phyloP scores from a whole-genome alignment of 305 asterid genomes.

The Fraxinus latifolia region DNA sequence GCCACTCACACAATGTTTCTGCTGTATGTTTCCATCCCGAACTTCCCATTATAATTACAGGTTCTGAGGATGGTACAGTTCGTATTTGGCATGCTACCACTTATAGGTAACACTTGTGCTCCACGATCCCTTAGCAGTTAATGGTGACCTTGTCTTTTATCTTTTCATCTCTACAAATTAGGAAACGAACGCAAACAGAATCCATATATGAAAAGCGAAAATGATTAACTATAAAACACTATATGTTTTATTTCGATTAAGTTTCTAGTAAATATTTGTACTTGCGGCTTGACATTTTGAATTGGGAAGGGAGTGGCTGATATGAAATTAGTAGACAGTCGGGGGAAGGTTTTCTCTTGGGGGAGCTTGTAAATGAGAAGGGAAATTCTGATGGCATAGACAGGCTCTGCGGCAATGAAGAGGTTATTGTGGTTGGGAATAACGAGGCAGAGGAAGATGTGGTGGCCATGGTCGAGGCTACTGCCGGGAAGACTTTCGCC shows the following conservation, averaged over 20 bases:
- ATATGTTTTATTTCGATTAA: not conserved
- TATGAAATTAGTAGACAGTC: not conserved
- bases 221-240: not conserved
- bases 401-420: not conserved
- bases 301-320: not conserved
- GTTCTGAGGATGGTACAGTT: constrained; percentile 67
- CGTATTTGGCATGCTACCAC: constrained; percentile 65
- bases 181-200: not conserved
- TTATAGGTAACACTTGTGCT: constrained; percentile 43
- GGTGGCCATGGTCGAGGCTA: not conserved
- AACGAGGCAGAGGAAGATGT: not conserved
- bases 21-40: constrained; percentile 67
- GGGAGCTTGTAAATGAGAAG: not conserved
- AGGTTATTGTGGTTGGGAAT: not conserved
- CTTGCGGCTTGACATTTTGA: not conserved
- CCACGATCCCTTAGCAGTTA: constrained; percentile 1
- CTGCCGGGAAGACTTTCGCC: not conserved
- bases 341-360: not conserved
- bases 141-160: not conserved
- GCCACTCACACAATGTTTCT: constrained; percentile 64
- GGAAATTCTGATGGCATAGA: not conserved
- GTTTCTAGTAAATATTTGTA: not conserved
- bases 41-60: constrained; percentile 58
- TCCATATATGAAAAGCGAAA: not conserved
- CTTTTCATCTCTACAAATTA: not conserved